Evolutionary conservation across 1,284 basidiomycete genomes (phyloP), one percentile per base, ranked within the genome.

Genomic region (Ustilago crameri): DNA sequence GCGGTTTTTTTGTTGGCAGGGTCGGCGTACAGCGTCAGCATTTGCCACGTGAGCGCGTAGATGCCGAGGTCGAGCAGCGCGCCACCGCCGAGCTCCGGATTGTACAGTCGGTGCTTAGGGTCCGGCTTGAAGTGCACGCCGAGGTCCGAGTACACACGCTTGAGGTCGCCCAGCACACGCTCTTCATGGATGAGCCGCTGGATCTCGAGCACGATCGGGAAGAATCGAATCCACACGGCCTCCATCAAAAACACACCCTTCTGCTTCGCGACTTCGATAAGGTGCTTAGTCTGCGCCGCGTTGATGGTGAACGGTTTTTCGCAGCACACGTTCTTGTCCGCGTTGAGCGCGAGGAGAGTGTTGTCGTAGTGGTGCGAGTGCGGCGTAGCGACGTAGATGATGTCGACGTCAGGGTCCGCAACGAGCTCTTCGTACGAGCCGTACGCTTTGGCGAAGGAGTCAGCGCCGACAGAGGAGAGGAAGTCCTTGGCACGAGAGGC

Each of bases 341-440:
- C 91, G 55, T 88, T 87, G 63, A 95, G 88, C 9, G 91, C 91
- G 49, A 89, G 89, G 68, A 91, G 86, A 1, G 91, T 89, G 76
- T 93, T 92, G 59, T 87, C 85, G 81, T 93, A 93, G 85, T 96
- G 93, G 64, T 87, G 86, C 0, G 91, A 91, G 82, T 95, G 92
- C 5, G 93, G 93, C 1, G 93, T 94, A 22, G 91, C 91, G 88
- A 80, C 23, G 60, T 87, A 63, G 35, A 68, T 47, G 40, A 70
- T 84, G 47, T 86, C 74, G 69, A 87, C 63, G 41, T 91, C 89
- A 66, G 86, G 85, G 80, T 93, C 90, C 10, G 87, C 85, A 74
- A 89, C 93, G 1, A 95, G 88, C 54, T 90, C 90, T 50, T 88
- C 87, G 79, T 96, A 95, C 20, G 86, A 87, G 14, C 91, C 92